A percentile compares a stretch with the other conserved stretches of the same genome.
phyloP scores from a whole-genome alignment of 176 grass and related monocot genomes.

The Puccinellia tenuiflora region DNA sequence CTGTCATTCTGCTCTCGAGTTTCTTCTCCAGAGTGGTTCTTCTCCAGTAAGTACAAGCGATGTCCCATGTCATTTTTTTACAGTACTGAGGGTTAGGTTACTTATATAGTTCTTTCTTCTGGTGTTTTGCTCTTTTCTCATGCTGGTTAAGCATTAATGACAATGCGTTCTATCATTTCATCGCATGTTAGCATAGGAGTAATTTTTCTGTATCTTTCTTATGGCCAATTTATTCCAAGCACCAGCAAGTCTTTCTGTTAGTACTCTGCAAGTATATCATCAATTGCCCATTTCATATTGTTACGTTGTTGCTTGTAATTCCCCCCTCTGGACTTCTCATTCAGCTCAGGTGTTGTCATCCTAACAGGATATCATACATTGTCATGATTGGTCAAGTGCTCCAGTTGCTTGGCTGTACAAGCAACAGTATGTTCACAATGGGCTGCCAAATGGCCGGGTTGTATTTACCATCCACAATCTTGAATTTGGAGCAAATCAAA shows the following conservation, averaged over 20 bases:
- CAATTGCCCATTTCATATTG: background rate
- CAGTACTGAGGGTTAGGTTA: background rate
- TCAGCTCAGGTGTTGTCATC: background rate
- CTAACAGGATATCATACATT: conserved; percentile 92
- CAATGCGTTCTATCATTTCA: background rate
- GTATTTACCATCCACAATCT: conserved; percentile 98
- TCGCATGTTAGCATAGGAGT: background rate
- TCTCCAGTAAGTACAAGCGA: conserved; percentile 68
- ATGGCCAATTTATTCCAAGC: background rate
- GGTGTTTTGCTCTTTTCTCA: background rate
- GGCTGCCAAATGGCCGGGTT: conserved; percentile 61
- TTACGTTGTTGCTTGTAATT: conserved; percentile 5
- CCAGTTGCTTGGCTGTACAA: conserved; percentile 93
- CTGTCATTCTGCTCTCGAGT: conserved; percentile 92
- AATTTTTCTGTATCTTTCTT: background rate
- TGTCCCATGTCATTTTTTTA: background rate
- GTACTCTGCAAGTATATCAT: too few species aligned
- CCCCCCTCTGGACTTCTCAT: background rate
- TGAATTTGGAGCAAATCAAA: conserved; percentile 85
- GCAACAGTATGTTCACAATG: conserved; percentile 68
- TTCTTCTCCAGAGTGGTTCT: conserved; percentile 70
- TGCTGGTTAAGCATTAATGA: background rate
- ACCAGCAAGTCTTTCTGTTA: background rate
- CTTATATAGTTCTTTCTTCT: background rate
- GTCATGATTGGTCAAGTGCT: conserved; percentile 99